Conservation (phyloP, 768 basidiomycete species). For the Phanerochaete carnosa region DNA sequence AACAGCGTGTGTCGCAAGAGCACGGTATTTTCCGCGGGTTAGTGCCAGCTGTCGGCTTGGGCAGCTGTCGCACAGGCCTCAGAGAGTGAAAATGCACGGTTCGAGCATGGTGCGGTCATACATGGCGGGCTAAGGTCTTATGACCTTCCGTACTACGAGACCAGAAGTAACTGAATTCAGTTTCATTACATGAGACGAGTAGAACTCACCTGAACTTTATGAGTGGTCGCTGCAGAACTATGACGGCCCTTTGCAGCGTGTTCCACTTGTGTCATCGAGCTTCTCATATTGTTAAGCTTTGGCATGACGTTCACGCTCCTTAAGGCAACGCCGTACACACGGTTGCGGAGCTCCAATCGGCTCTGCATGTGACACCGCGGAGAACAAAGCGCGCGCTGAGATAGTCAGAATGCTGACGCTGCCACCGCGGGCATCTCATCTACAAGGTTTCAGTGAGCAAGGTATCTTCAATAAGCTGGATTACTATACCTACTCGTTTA, state of each 20-base stretch:
- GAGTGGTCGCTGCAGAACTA: neutral
- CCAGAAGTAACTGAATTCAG: neutral
- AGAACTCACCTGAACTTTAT: neutral
- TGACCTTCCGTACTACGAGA: neutral
- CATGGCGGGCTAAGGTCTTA: neutral
- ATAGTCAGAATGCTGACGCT: too few species aligned
- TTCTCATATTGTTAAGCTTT: neutral
- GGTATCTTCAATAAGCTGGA: too few species aligned
- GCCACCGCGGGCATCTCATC: too few species aligned
- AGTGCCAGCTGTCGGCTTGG: neutral
- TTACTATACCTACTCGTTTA: too few species aligned
- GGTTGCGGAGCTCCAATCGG: neutral
- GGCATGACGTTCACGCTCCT: neutral
- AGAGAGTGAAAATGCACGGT: neutral
- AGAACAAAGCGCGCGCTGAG: neutral
- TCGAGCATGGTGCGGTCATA: neutral
- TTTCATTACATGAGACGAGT: neutral
- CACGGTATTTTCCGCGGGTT: neutral
- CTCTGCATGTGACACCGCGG: neutral
- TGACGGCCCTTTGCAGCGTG: neutral
- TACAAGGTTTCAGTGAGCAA: too few species aligned
- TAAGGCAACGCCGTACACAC: neutral
- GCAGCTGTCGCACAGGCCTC: neutral
- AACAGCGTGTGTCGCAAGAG: neutral
- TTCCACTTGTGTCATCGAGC: neutral